Conservation (phyloP, 2,329 filamentous ascomycete genomes). For the Diaporthe batatas region DNA sequence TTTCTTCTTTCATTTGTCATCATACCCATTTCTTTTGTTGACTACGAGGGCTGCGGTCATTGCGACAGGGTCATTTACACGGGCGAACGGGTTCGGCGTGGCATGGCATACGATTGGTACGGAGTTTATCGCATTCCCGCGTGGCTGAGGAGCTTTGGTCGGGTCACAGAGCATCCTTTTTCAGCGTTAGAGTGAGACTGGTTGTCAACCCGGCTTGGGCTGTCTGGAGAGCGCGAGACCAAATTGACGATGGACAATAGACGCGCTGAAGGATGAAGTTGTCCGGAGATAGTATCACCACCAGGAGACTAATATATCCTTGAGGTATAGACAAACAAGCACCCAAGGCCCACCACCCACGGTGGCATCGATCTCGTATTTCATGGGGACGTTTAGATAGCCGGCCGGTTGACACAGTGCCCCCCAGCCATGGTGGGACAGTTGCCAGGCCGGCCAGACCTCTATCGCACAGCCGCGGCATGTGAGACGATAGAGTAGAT, state of each 20-base stretch:
- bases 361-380: not conserved
- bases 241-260: slow-evolving; percentile 19
- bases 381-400: not conserved
- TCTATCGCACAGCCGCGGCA: not conserved
- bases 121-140: slow-evolving; percentile 34
- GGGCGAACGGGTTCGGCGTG: slow-evolving; percentile 40
- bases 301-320: slow-evolving; percentile 29
- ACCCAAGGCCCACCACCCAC: not conserved
- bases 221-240: slow-evolving; percentile 7
- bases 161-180: slow-evolving; percentile 18
- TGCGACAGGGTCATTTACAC: slow-evolving; percentile 40
- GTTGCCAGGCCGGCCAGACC: not conserved
- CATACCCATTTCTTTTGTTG: slow-evolving; percentile 42
- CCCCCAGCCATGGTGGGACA: slow-evolving; percentile 14
- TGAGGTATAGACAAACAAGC: slow-evolving; percentile 3
- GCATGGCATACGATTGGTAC: slow-evolving; percentile 35
- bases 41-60: slow-evolving; percentile 41
- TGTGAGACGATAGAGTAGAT: not conserved
- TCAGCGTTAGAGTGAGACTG: slow-evolving; percentile 22
- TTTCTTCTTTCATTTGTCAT: slow-evolving; percentile 40
- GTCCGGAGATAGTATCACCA: slow-evolving; percentile 28
- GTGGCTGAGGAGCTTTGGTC: slow-evolving; percentile 15
- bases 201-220: not conserved
- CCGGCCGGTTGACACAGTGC: not conserved
- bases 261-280: not conserved